Evolutionary conservation across 352 stramenopile genomes (phyloP), one percentile per base, ranked within the genome.

Genomic region (Pythium sp.): DNA sequence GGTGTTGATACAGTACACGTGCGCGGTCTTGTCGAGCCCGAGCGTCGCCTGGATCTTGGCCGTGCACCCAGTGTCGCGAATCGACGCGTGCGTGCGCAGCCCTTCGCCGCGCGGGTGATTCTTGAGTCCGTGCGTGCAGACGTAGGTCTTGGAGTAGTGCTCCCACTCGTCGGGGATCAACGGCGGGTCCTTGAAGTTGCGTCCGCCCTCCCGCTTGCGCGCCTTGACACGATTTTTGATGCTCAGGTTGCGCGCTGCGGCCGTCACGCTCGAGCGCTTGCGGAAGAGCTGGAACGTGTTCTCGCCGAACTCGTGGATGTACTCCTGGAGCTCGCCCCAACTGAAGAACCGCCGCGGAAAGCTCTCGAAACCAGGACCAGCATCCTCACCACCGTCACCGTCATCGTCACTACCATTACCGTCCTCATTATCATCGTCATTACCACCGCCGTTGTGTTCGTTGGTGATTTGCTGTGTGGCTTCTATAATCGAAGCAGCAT

Each of bases 61-160:
- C 15, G 38, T 54, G 46, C 60, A 65, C 38, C 61, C 41, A 0
- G 84, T 89, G 3, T 82, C 85, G 6, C 84, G 84, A 24, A 89
- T 58, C 22, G 71, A 87, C 72, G 90, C 79, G 56, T 82, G 83
- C 38, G 89, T 73, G n/a, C 84, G 84, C 51, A 89, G 82, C 1
- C 84, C 84, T 57, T 77, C 83, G 24, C 84, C 84, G 36, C 84
- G 81, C 57, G 80, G 85, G 9, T 81, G 75, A 49, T 81, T 76
- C 58, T 90, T 89, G 80, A 81, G 89, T 0, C 84, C 84, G 54
- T 92, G 81, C 2, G 84, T 92, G 62, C 84, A 92, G 28, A 92
- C 65, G 57, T 87, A 90, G 3, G 81, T 92, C 66, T 92, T 92
- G n/a, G 80, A 89, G 49, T 92, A 92, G 80, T 80, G 90, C 60